Evolutionary conservation across 805 yeast genomes (phyloP).

Genomic region (Sungouiozyma intestinalis): DNA sequence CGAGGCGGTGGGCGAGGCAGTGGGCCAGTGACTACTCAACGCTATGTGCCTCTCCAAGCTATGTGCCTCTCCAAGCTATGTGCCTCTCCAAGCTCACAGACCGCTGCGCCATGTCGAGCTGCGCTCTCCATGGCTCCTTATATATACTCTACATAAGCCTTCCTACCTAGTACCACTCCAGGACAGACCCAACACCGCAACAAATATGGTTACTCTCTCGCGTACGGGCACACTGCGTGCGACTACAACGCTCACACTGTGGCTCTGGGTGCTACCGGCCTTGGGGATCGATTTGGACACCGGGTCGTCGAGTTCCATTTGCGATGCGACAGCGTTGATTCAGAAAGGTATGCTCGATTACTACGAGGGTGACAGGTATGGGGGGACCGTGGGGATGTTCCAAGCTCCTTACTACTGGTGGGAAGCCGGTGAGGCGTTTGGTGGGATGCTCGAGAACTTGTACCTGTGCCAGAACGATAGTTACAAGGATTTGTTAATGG

Average conservation of each 20-base stretch:
- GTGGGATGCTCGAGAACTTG: constrained; percentile 60
- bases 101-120: no score
- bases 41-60: neutral
- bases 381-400: constrained; percentile 67
- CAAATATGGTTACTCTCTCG: neutral
- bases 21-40: neutral
- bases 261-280: neutral
- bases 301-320: constrained; percentile 36
- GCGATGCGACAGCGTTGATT: constrained; percentile 46
- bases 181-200: neutral
- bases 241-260: neutral
- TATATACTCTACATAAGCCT: no score
- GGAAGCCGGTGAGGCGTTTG: constrained; percentile 80
- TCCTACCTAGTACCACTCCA: no score
- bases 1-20: neutral
- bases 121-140: no score
- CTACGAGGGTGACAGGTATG: constrained; percentile 47
- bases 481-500: constrained; percentile 43
- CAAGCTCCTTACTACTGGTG: constrained; percentile 74
- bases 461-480: constrained; percentile 59
- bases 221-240: neutral
- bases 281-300: constrained; percentile 33
- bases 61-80: no score
- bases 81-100: no score
- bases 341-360: constrained; percentile 56